Conservation (phyloP, 139 green algal species). For the Deuterostichococcus epilithicus region DNA sequence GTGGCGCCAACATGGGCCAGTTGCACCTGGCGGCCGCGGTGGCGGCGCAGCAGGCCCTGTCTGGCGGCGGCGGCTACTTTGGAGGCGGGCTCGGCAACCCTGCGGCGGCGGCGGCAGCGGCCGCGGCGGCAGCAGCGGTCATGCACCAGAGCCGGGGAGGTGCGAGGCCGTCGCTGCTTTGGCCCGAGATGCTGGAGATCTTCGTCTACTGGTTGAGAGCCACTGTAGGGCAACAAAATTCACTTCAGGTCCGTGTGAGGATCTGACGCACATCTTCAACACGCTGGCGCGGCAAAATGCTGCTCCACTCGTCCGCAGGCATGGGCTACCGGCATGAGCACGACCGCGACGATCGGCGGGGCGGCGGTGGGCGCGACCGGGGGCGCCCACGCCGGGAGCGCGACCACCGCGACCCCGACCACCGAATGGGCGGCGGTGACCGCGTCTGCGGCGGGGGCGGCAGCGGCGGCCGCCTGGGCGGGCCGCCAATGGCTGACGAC, state of each 20-base stretch:
- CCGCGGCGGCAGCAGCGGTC: conserved; percentile 34
- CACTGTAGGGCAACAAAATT: too few relatives aligned
- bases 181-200: background rate
- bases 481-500: background rate
- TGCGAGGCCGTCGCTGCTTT: background rate
- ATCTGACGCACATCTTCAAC: too few relatives aligned
- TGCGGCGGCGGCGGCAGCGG: conserved; percentile 43
- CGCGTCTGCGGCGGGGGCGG: background rate
- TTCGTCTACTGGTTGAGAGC: too few relatives aligned
- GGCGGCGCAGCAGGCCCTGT: conserved; percentile 58
- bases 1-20: conserved; percentile 6
- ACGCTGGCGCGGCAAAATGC: too few relatives aligned
- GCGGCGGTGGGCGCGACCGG: too few relatives aligned
- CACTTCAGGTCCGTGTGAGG: too few relatives aligned
- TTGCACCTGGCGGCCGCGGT: conserved; percentile 41
- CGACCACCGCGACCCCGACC: conserved; percentile 12
- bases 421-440: background rate
- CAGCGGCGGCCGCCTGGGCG: background rate
- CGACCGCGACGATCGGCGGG: conserved; percentile 11
- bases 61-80: conserved; percentile 18
- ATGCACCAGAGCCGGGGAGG: conserved; percentile 3
- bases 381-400: background rate
- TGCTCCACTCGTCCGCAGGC: too few relatives aligned
- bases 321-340: too few relatives aligned
- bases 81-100: conserved; percentile 34